Base-by-base conservation (phyloP, 2,329 filamentous ascomycete genomes). In the Myriosclerotinia curreyana region DNA sequence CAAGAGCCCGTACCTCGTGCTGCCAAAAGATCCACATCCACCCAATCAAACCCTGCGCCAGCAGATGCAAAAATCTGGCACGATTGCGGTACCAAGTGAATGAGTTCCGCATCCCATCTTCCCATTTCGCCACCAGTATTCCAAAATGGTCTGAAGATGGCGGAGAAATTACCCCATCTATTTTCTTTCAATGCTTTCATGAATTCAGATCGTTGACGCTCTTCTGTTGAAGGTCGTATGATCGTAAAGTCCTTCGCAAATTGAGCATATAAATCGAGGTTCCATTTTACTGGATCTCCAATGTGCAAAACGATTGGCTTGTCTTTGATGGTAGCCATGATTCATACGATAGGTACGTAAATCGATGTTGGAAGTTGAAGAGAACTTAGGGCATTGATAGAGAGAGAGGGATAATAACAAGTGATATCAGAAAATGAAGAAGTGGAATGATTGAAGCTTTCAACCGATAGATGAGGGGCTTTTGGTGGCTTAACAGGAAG, bases 51-150 rank as follows among this genome's bases (percentile, higher is more conserved):
- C 2, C 85, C 84, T 17, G 85, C 84, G 3, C 85, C 84, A 1
- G 85, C 85, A 20, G 80, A 82, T 20, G 85, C 82, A 73, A 82
- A 86, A 20, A 87, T 80, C 66, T 79, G 81, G 66, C 83, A 80
- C 0, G 80, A 82, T 1, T 72, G 58, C 0, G 85, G 85, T 5
- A 88, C 71, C 11, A 84, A 71, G 0, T 77, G 76, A 59, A 88
- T 82, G 25, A 88, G 70, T 66, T 88, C 85, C 14, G 74, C 69
- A 69, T 88, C 82, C 84, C 84, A 87, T 28, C 81, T 80, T 0
- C 83, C 84, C 84, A 88, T 87, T 69, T 88, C 86, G 5, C 83
- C 83, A 1, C 86, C 86, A 0, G 84, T 86, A 64, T 83, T 82
- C 83, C 84, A 88, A 72, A 86, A 86, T 0, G 85, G 85, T 2